These are phyloP conservation scores for Lactarius hengduanensis DNA, from an alignment of 768 basidiomycete genomes.

Conservation along the genomic window DNA sequence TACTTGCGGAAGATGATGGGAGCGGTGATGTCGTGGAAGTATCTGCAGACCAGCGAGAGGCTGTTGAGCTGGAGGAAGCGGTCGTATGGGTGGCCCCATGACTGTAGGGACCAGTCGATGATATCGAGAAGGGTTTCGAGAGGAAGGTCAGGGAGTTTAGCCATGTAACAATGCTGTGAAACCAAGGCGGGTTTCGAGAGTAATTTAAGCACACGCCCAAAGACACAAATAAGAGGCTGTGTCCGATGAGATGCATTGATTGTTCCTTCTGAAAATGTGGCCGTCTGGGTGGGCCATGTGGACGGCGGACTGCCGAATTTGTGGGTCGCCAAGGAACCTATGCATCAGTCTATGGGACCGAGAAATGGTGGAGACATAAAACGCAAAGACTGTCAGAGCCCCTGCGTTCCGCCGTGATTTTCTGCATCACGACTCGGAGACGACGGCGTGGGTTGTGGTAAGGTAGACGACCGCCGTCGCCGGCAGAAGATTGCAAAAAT, in stretches of 20 bases:
- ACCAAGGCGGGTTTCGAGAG: not conserved
- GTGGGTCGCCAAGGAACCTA: no score
- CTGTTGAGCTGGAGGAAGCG: not conserved
- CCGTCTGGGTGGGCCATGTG: not conserved
- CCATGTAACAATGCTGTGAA: not conserved
- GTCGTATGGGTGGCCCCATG: not conserved
- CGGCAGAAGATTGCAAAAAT: not conserved
- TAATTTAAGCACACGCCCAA: not conserved
- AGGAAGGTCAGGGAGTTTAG: slow-evolving; percentile 8
- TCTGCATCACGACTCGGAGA: not conserved
- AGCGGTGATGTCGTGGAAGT: not conserved
- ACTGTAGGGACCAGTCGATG: not conserved
- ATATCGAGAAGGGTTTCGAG: slow-evolving; percentile 12
- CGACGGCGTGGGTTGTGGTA: not conserved
- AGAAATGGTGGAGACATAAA: not conserved
- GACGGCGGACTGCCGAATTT: no score
- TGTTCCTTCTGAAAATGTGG: not conserved
- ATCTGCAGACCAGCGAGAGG: slow-evolving; percentile 3
- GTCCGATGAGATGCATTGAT: not conserved
- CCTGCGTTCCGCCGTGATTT: not conserved
- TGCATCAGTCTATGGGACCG: not conserved
- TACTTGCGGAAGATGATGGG: slow-evolving; percentile 1
- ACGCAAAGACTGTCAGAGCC: not conserved
- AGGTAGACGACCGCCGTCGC: not conserved
- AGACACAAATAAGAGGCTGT: not conserved